Percentiles rank a stretch among this genome's conserved stretches.
These are phyloP conservation scores for Fusarium sp. DNA, from an alignment of 2,329 filamentous ascomycete species.

Conservation along the genomic window DNA sequence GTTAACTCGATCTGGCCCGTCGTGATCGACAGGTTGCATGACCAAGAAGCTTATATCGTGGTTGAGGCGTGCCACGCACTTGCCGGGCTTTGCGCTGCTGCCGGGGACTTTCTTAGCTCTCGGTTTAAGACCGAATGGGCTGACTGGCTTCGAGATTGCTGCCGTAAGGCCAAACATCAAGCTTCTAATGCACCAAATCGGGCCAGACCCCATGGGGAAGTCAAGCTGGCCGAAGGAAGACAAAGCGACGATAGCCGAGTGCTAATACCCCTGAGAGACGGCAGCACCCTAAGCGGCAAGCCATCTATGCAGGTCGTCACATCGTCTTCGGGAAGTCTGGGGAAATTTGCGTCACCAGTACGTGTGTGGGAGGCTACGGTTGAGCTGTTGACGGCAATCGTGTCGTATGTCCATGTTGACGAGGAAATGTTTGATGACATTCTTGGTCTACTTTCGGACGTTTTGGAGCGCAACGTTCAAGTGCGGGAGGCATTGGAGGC, in stretches of 20 bases:
- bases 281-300: constrained; percentile 34
- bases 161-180: constrained; percentile 55
- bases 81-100: constrained; percentile 72
- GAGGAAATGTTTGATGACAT: constrained; percentile 79
- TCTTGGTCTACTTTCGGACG: constrained; percentile 68
- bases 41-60: constrained; percentile 74
- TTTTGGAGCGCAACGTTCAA: constrained; percentile 57
- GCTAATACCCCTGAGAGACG: constrained; percentile 50
- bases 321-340: constrained; percentile 55
- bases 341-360: constrained; percentile 69
- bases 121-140: constrained; percentile 81
- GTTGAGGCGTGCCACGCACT: constrained; percentile 78
- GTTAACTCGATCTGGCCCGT: constrained; percentile 94
- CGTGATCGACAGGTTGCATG: constrained; percentile 73
- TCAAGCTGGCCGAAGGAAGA: constrained; percentile 27
- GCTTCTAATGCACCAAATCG: constrained; percentile 44
- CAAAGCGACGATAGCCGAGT: constrained; percentile 43
- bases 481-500: constrained; percentile 69
- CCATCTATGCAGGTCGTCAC: constrained; percentile 13
- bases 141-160: constrained; percentile 64
- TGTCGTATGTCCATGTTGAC: constrained; percentile 70
- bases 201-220: constrained; percentile 33
- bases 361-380: constrained; percentile 74
- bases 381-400: constrained; percentile 68
- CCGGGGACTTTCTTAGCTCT: constrained; percentile 82